phyloP scores from a whole-genome alignment of 305 asterid genomes.

The Fraxinus nigra region DNA sequence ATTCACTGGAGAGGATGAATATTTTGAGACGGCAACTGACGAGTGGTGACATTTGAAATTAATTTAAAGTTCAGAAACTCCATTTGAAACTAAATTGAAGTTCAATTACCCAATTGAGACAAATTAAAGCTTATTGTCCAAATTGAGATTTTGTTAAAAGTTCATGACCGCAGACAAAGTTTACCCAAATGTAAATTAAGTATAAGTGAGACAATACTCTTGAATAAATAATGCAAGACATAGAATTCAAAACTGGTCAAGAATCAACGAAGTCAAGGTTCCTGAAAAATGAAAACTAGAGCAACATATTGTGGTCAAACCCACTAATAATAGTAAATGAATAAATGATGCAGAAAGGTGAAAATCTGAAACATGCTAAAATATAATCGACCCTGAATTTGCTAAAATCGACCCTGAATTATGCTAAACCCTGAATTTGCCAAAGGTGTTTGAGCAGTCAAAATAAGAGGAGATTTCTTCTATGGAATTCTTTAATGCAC shows the following conservation, averaged over 20 bases:
- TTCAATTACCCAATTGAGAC: neutral
- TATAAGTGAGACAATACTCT: neutral
- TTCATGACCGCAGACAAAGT: neutral
- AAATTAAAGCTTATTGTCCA: neutral
- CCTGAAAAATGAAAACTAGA: neutral
- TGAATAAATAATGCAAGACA: neutral
- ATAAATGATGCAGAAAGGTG: neutral
- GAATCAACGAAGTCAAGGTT: neutral
- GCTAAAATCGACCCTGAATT: conserved; percentile 13
- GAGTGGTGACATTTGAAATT: neutral
- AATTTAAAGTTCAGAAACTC: neutral
- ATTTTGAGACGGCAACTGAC: neutral
- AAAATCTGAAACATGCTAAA: conserved; percentile 3
- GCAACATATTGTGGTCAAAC: neutral
- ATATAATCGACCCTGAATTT: conserved; percentile 15
- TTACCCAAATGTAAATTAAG: neutral
- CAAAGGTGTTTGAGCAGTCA: conserved; percentile 15
- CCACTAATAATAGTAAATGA: neutral
- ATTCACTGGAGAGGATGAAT: neutral
- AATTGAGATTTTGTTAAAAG: neutral
- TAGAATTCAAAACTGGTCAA: neutral
- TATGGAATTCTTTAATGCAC: conserved; percentile 12
- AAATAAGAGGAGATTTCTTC: conserved; percentile 10
- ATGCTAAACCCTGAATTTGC: conserved; percentile 11
- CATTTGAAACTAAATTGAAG: neutral